Base-by-base conservation (phyloP, 306 rosid genomes). In the Malus sylvestris region DNA sequence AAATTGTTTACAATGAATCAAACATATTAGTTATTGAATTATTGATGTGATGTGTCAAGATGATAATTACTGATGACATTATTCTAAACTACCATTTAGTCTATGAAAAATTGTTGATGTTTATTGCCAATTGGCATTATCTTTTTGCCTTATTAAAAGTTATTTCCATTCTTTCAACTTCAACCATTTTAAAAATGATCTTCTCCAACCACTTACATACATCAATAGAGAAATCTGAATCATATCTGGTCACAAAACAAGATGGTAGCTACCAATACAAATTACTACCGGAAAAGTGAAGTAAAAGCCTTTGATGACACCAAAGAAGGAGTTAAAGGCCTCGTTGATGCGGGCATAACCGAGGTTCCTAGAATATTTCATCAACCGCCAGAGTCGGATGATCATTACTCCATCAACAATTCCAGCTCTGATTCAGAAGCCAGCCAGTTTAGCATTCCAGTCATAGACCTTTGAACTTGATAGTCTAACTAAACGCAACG, bases 241-340 rank as follows among this genome's bases (percentile, higher is more conserved):
- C 53, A 14, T 1, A 46, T 46, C 53, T 5, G 16, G 53, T 46
- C 6, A 1, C 18, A 13, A 15, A 46, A 18, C 16, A 46, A 46
- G 53, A 46, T 46, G 53, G 19, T 13, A 14, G 53, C 53, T 46
- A 46, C 53, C 6, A 46, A 46, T 5, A 46, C 18, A 18, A 38
- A 74, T 19, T 81, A 74, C 40, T 84, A 84, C 18, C 74, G 85
- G 69, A 30, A 45, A 14, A 84, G 72, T 23, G 87, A 76, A 40
- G 74, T 84, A 10, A 84, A 82, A 78, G 79, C 64, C 52, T 75
- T 75, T 38, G 83, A 80, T 11, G 83, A 80, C 10, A 75, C 93
- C 4, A 85, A 88, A 55, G 95, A 88, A 55, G 95, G 90, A 44
- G 97, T 89, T 8, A 88, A 89, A 79, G 91, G 93, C 12, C 89